Percentiles rank a stretch among this genome's conserved stretches.
These are phyloP conservation scores for Pyricularia pennisetigena DNA, from an alignment of 2,329 filamentous ascomycete species.

Conservation along the genomic window DNA sequence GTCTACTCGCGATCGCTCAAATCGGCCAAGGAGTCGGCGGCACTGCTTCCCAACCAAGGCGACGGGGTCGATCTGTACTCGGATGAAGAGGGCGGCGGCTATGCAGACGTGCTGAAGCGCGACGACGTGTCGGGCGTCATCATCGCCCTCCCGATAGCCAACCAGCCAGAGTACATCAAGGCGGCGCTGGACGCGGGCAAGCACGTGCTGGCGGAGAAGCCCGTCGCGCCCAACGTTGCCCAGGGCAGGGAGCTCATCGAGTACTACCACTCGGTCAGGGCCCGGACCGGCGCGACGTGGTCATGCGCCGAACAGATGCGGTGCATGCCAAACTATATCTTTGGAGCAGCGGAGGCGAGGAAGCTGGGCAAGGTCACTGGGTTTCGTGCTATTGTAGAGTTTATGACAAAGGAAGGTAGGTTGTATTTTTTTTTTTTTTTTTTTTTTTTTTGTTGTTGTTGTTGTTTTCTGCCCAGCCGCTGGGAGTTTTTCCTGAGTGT, in stretches of 20 bases:
- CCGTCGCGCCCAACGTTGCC: constrained; percentile 46
- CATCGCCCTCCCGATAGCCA: constrained; percentile 52
- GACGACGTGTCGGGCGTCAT: constrained; percentile 45
- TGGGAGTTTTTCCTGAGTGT: no score
- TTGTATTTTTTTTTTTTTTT: background rate
- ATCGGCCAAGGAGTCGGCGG: constrained; percentile 28
- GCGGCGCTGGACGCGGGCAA: constrained; percentile 54
- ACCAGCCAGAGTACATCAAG: constrained; percentile 48
- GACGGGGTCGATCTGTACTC: constrained; percentile 42
- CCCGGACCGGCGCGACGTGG: constrained; percentile 29
- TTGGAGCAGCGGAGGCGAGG: constrained; percentile 36
- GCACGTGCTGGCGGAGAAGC: constrained; percentile 62
- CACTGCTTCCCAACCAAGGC: constrained; percentile 7
- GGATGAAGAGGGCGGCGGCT: constrained; percentile 30
- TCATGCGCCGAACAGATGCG: constrained; percentile 66
- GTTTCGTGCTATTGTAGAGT: constrained; percentile 33
- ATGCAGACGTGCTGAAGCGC: constrained; percentile 41
- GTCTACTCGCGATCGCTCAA: constrained; percentile 54
- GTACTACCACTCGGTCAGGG: constrained; percentile 19
- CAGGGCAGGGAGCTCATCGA: constrained; percentile 14
- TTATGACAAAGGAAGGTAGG: constrained; percentile 18
- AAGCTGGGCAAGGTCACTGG: constrained; percentile 42
- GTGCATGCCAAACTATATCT: constrained; percentile 44
- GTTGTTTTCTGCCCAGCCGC: no score
- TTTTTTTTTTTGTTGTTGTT: no score